A percentile compares a stretch with the other conserved stretches of the same genome.
Evolutionary conservation across 2,329 filamentous ascomycete genomes (phyloP).

Genomic region (Xylariaceae sp.): DNA sequence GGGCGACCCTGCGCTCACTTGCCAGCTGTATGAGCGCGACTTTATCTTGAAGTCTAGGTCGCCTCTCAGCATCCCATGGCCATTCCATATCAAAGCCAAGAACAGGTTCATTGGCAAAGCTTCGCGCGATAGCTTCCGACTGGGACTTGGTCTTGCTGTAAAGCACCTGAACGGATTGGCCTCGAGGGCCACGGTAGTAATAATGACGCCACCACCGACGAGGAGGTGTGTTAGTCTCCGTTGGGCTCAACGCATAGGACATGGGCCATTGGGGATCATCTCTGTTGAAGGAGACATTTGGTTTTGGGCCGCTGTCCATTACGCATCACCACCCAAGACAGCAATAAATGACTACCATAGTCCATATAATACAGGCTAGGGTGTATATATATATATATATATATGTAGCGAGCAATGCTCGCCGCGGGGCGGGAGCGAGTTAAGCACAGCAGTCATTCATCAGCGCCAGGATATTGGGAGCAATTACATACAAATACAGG

Average conservation of each 20-base stretch:
- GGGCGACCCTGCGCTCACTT: constrained; percentile 30
- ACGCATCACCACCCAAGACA: no score
- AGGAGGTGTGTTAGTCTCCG: neutral
- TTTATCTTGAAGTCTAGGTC: constrained; percentile 28
- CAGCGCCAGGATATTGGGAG: no score
- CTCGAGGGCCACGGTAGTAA: constrained; percentile 28
- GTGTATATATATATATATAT: no score
- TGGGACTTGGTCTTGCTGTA: constrained; percentile 28
- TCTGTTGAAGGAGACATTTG: constrained; percentile 15
- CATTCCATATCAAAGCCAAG: constrained; percentile 41
- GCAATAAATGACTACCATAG: no score
- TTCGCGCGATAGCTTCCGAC: constrained; percentile 32
- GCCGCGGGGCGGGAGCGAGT: no score
- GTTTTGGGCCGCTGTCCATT: neutral
- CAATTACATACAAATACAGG: no score
- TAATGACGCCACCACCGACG: constrained; percentile 25
- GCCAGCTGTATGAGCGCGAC: constrained; percentile 37
- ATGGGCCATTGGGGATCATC: constrained; percentile 32
- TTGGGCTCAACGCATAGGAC: constrained; percentile 21
- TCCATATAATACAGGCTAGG: no score
- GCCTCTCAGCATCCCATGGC: constrained; percentile 23
- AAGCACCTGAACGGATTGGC: constrained; percentile 18
- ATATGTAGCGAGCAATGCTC: no score
- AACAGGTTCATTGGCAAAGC: constrained; percentile 33
- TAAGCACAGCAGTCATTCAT: no score